Evolutionary conservation across 352 stramenopile genomes (phyloP), one percentile per base, ranked within the genome.

Genomic region (Phytopythium helicoides): DNA sequence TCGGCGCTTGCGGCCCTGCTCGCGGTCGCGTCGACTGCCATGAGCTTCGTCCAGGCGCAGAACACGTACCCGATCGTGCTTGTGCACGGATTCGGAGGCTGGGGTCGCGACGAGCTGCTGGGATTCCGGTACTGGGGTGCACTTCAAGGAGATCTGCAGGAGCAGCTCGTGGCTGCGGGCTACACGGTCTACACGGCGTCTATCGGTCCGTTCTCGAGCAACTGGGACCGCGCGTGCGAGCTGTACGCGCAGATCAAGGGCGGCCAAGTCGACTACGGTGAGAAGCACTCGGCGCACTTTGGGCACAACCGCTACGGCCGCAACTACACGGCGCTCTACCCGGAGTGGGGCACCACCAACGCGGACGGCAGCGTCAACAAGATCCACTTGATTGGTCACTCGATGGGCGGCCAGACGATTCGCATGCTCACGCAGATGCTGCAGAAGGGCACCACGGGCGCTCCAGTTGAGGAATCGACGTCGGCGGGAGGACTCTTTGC

Each of bases 391-490:
- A 18, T 92, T 3, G 79, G 81, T n/a, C 81, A 92, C 75, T 87
- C 72, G 33, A 90, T 92, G 79, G 81, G 81, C 34, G 81, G 81
- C 15, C 73, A 84, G 54, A 92, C 81, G 9, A 64, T 88, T n/a
- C 75, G 81, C 36, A 92, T 89, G 76, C 61, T 92, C 11, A 53
- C 79, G 19, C 72, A 90, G 58, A 21, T 92, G 22, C 65, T 90
- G 21, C 55, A 60, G 34, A 69, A 80, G 14, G 76, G 76, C 21
- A 64, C 42, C 4, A 58, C 42, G 12, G 68, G 69, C 10, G 56
- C 74, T 3, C 67, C 62, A 0, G 46, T 54, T 0, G 60, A 58
- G 2, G 58, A 75, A 21, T 26, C 44, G 5, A 15, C 68, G 7
- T 34, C 50, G 4, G 64, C 67, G 5, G 52, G 68, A 22, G 28